Evolutionary conservation across 1,284 basidiomycete genomes (phyloP), one percentile per base, ranked within the genome.

Genomic region (Ceraceosorus bombacis): DNA sequence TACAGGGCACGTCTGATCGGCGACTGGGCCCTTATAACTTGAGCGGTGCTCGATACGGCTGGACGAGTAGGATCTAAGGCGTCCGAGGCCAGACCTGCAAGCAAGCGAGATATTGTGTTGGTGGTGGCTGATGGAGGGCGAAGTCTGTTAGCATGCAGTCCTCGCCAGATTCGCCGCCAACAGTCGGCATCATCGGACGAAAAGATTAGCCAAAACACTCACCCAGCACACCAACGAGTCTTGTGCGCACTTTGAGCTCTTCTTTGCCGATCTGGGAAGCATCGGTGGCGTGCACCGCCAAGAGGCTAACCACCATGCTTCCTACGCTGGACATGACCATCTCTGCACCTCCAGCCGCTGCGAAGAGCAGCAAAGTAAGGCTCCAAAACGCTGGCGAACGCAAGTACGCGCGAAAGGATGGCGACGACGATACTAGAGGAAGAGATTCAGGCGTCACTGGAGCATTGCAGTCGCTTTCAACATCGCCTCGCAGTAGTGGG

Each of bases 261-360:
- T 57, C 56, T 53, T 36, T 49, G 39, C 56, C 56, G 9, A 57
- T 12, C 15, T 51, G 5, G 10, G 13, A 15, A 13, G 15, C 41
- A 15, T 39, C 56, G 36, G 10, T n/a, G 38, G 15, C 13, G 41
- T 17, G 46, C 40, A 41, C 27, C 53, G 46, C 27, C 15, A 39
- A 41, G 53, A 57, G 40, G 15, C 51, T 49, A 8, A 58, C 54
- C n/a, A 64, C 63, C 38, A 66, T 62, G 38, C 43, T 55, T 12
- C 64, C 64, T 13, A 66, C 58, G 38, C 41, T 51, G 41, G 53
- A 53, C 59, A 66, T 61, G 27, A 66, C 55, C 64, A 66, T 66
- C 54, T 66, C 64, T 13, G 46, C 43, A 12, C 51, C 63, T 9
- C 64, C 64, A 5, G 63, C 64, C 5, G 59, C 54, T 39, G 54